These are phyloP conservation scores for Cucumis cinereus DNA, from an alignment of 306 rosid species.

Conservation along the genomic window DNA sequence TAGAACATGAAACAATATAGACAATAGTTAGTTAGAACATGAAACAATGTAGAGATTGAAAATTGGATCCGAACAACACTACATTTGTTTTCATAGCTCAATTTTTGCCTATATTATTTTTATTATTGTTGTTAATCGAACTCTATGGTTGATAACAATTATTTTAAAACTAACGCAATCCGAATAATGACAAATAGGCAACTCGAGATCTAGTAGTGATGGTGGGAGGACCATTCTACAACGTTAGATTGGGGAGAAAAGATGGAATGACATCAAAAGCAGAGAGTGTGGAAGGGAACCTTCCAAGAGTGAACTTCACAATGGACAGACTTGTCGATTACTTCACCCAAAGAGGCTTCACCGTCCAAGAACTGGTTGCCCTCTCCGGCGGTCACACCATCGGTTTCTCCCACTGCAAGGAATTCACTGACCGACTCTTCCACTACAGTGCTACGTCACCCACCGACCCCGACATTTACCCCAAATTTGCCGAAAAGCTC, in stretches of 20 bases:
- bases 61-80: too few relatives aligned
- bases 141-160: too few relatives aligned
- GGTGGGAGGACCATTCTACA: slow-evolving; percentile 7
- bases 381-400: slow-evolving; percentile 9
- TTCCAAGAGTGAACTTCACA: background rate
- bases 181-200: background rate
- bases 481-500: background rate
- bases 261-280: background rate
- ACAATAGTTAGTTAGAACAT: too few relatives aligned
- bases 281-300: background rate
- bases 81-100: too few relatives aligned
- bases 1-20: too few relatives aligned
- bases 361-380: background rate
- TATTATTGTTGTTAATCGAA: too few relatives aligned
- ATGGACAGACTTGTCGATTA: background rate
- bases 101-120: too few relatives aligned
- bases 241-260: background rate
- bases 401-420: slow-evolving; percentile 9
- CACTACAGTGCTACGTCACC: background rate
- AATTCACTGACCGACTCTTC: background rate
- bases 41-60: too few relatives aligned
- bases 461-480: slow-evolving; percentile 5
- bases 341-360: background rate
- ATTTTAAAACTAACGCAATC: too few relatives aligned
- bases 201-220: background rate